These are phyloP conservation scores for maize (Zea mays) DNA, from an alignment of 176 grass and related monocot species.

Conservation along the genomic window DNA sequence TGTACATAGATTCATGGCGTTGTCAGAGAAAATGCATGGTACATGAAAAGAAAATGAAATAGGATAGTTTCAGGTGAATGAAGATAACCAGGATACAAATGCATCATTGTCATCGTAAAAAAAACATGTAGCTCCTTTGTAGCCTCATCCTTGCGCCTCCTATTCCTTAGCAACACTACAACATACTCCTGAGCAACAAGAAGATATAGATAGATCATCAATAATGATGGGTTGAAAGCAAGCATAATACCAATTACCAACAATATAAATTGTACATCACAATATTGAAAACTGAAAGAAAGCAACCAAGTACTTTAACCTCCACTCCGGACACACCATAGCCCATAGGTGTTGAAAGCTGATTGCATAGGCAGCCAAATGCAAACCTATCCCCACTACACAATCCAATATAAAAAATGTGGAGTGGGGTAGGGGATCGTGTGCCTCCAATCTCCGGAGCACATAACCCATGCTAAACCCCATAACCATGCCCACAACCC, in stretches of 20 bases:
- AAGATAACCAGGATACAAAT: slow-evolving; percentile 83
- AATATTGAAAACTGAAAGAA: background rate
- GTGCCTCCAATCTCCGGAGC: background rate
- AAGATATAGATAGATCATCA: slow-evolving; percentile 10
- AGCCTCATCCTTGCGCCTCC: slow-evolving; percentile 48
- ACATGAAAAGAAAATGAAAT: background rate
- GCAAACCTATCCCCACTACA: background rate
- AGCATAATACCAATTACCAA: background rate
- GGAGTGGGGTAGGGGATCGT: background rate
- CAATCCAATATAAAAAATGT: background rate
- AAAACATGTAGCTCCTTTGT: slow-evolving; percentile 64
- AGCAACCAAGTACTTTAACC: background rate
- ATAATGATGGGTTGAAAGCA: background rate
- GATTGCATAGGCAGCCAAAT: background rate
- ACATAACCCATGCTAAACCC: slow-evolving; percentile 16
- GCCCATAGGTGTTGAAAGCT: background rate
- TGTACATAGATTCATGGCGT: background rate
- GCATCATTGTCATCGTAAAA: slow-evolving; percentile 63
- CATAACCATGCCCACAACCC: background rate
- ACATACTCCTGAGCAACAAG: slow-evolving; percentile 71
- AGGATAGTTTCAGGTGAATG: slow-evolving; percentile 3
- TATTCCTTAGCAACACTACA: slow-evolving; percentile 81
- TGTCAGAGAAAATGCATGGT: background rate
- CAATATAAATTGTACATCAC: background rate
- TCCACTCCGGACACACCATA: background rate